Percentiles rank a stretch among this genome's conserved stretches.
phyloP scores from a whole-genome alignment of 305 asterid species.

The Caryopteris hybrid region DNA sequence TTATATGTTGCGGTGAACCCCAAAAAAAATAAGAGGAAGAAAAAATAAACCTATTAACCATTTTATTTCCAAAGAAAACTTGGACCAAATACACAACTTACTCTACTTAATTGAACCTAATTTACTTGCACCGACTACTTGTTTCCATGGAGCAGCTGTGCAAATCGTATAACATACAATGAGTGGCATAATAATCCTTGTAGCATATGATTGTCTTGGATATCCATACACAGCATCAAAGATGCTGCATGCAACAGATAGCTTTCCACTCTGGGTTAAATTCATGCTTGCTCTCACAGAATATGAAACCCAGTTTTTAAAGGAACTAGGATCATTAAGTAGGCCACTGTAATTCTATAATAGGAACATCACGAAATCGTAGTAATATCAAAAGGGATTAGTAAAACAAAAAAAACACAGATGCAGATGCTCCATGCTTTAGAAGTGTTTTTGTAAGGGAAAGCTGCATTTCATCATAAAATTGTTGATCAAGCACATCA shows the following conservation, averaged over 20 bases:
- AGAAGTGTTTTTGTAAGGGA: neutral
- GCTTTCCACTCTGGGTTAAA: neutral
- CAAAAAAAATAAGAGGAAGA: neutral
- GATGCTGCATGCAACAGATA: neutral
- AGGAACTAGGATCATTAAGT: neutral
- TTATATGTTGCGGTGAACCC: slow-evolving; percentile 2
- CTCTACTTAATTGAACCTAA: neutral
- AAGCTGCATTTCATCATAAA: neutral
- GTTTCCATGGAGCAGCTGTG: neutral
- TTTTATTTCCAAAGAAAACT: neutral
- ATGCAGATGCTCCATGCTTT: neutral
- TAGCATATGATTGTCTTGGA: neutral
- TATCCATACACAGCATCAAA: neutral
- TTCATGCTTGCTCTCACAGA: neutral
- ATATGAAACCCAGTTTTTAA: neutral
- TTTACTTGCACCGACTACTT: neutral
- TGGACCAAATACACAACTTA: neutral
- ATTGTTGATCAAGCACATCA: neutral
- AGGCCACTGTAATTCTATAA: neutral
- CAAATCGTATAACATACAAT: neutral
- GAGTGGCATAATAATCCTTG: neutral
- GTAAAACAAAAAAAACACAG: neutral
- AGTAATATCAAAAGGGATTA: neutral
- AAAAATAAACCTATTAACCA: neutral
- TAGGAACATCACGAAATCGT: neutral